Evolutionary conservation across 176 grass and related monocot species (phyloP), one percentile per base, ranked within the genome.

Genomic region (Microstegium vimineum): DNA sequence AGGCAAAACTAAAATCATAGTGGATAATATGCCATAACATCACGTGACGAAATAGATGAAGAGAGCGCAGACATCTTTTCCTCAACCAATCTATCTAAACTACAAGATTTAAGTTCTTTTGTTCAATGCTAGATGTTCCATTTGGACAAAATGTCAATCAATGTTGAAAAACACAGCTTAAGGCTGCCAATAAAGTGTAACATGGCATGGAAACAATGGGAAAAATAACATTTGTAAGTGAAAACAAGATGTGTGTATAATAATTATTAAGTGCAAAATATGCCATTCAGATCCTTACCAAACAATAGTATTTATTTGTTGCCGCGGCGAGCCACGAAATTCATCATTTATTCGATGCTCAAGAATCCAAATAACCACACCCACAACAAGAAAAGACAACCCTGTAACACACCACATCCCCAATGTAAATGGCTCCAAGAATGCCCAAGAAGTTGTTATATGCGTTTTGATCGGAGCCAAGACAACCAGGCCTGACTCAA

Each of bases 301-400:
- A 72, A 87, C 86, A 74, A 95, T 86, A 37, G 92, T 95, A 66
- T 75, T 88, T 57, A 93, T 13, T 90, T 98, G 95, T 76, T 95
- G 10, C 52, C 81, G 75, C 10, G 92, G 95, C 3, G n/a, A n/a
- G 32, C 92, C 95, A 12, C 89, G 92, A 35, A 98, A 98, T 0
- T 98, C 95, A 10, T 98, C 90, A 83, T 98, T 98, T 73, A 93
- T 91, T 79, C 92, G 83, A 89, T 98, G 92, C 46, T 98, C 95
- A 67, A 98, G 92, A 65, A 92, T 74, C 95, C 95, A 98, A 68
- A 98, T 71, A 84, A 95, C 95, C 69, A 69, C 81, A 85, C 95
- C 95, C 20, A 95, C 81, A 22, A 95, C 61, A 90, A 98, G 63
- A 87, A 98, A 95, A 64, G 76, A 91, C 37, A 80, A 46, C 11